Percentiles rank a stretch among this genome's conserved stretches.
Evolutionary conservation across 768 basidiomycete species (phyloP).

Genomic region (Auriscalpium microsporum): DNA sequence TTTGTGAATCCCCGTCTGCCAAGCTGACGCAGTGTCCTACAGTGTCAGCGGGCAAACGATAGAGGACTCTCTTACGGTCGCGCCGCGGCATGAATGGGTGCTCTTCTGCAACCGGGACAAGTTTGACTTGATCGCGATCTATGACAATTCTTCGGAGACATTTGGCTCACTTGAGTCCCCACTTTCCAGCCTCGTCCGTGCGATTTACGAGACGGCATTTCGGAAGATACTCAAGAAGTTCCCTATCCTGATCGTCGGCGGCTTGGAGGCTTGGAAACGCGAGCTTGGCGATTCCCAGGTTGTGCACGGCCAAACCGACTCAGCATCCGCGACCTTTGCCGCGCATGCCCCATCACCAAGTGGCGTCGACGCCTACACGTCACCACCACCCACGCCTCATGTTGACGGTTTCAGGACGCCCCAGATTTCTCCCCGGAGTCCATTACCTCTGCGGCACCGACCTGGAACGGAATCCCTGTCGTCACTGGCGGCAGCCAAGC

Average conservation of each 20-base stretch:
- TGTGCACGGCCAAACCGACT: conserved; percentile 10
- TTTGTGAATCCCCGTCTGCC: not conserved
- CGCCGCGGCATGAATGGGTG: conserved; percentile 58
- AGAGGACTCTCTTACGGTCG: conserved; percentile 66
- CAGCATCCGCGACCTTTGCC: not conserved
- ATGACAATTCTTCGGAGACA: conserved; percentile 58
- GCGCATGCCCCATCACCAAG: not conserved
- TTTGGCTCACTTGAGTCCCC: conserved; percentile 43
- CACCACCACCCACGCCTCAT: not conserved
- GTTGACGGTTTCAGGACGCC: conserved; percentile 3
- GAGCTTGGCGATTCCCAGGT: conserved; percentile 40
- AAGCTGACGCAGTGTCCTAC: not conserved
- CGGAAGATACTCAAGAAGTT: conserved; percentile 60
- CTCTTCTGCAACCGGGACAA: conserved; percentile 82
- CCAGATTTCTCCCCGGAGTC: conserved; percentile 2
- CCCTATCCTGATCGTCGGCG: conserved; percentile 81
- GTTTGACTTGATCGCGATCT: conserved; percentile 82
- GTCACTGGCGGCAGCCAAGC: too few species aligned
- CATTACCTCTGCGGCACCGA: conserved; percentile 5
- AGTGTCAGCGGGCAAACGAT: conserved; percentile 63
- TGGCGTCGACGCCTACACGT: not conserved
- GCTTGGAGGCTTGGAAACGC: conserved; percentile 72
- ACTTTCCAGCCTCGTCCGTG: conserved; percentile 50
- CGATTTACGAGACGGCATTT: conserved; percentile 70
- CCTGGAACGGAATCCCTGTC: conserved; percentile 8